Conservation (phyloP, 2,329 filamentous ascomycete species). For the Ascochyta rabiei region DNA sequence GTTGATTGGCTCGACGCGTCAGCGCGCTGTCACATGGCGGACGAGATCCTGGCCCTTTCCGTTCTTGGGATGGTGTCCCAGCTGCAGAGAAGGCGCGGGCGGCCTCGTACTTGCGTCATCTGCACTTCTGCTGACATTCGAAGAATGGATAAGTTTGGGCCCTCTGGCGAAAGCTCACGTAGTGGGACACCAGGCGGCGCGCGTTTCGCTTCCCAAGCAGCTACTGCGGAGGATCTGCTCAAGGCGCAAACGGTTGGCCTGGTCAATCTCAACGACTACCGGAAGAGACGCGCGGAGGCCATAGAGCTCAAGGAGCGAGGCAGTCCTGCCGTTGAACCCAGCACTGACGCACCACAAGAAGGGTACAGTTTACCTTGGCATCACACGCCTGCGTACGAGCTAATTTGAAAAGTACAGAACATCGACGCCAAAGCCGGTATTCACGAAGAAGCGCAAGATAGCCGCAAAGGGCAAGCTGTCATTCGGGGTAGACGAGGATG, state of each 20-base stretch:
- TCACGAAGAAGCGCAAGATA: conserved; percentile 64
- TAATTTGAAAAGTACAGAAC: conserved; percentile 65
- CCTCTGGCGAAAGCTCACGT: conserved; percentile 23
- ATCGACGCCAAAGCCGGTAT: conserved; percentile 54
- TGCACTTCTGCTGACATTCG: neutral
- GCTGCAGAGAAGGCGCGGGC: conserved; percentile 1
- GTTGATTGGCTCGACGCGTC: conserved; percentile 18
- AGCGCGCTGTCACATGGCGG: conserved; percentile 34
- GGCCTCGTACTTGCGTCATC: neutral
- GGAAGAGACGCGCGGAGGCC: conserved; percentile 94
- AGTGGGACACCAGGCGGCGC: conserved; percentile 46
- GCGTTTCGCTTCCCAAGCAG: conserved; percentile 76
- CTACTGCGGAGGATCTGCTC: conserved; percentile 79
- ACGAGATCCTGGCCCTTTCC: conserved; percentile 8
- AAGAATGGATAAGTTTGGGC: conserved; percentile 38
- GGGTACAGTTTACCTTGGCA: conserved; percentile 57
- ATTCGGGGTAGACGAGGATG: conserved; percentile 73
- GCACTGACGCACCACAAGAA: conserved; percentile 61
- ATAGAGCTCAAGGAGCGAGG: conserved; percentile 88
- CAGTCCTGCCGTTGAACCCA: conserved; percentile 66
- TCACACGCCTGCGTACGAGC: conserved; percentile 30
- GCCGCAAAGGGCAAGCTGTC: conserved; percentile 67
- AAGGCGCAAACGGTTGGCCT: conserved; percentile 89
- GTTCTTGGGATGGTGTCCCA: conserved; percentile 11
- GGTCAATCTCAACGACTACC: conserved; percentile 89